Evolutionary conservation across 2,329 filamentous ascomycete species (phyloP).

Genomic region (Ophiostoma ips): DNA sequence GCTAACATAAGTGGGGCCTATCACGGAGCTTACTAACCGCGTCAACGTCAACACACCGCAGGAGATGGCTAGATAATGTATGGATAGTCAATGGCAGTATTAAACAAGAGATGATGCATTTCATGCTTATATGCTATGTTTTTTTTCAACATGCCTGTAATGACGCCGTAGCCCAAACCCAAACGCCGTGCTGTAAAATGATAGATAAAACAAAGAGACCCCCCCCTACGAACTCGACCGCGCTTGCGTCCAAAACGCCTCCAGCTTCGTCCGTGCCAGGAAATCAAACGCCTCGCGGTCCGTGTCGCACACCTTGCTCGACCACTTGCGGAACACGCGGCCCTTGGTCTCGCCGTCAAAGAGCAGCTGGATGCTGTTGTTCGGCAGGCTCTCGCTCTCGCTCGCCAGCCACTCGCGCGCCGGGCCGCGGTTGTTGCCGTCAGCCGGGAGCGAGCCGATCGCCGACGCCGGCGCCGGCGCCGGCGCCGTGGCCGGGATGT

Average conservation of each 20-base stretch:
- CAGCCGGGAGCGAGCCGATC: not conserved
- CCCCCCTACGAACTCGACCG: slow-evolving; percentile 31
- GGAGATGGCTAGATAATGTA: too few species aligned
- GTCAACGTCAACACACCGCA: too few species aligned
- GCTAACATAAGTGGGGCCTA: too few species aligned
- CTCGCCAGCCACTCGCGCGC: slow-evolving; percentile 65
- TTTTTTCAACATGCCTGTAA: too few species aligned
- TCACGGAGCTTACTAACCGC: too few species aligned
- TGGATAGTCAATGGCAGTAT: too few species aligned
- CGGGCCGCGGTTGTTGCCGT: slow-evolving; percentile 41
- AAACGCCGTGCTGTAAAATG: not conserved
- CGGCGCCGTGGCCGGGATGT: slow-evolving; percentile 42
- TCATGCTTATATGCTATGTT: too few species aligned
- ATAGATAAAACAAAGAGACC: not conserved
- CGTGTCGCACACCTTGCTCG: slow-evolving; percentile 80
- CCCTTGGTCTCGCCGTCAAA: slow-evolving; percentile 85
- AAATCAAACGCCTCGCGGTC: slow-evolving; percentile 78
- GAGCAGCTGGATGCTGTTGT: slow-evolving; percentile 69
- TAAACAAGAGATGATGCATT: too few species aligned
- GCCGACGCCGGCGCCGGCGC: slow-evolving; percentile 1
- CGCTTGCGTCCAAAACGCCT: slow-evolving; percentile 86
- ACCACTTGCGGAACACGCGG: slow-evolving; percentile 74
- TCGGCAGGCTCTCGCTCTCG: slow-evolving; percentile 67
- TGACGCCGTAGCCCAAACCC: not conserved
- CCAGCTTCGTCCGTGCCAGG: slow-evolving; percentile 70